Conservation (phyloP, 1,284 basidiomycete genomes). For the Cryptococcus wingfieldii region DNA sequence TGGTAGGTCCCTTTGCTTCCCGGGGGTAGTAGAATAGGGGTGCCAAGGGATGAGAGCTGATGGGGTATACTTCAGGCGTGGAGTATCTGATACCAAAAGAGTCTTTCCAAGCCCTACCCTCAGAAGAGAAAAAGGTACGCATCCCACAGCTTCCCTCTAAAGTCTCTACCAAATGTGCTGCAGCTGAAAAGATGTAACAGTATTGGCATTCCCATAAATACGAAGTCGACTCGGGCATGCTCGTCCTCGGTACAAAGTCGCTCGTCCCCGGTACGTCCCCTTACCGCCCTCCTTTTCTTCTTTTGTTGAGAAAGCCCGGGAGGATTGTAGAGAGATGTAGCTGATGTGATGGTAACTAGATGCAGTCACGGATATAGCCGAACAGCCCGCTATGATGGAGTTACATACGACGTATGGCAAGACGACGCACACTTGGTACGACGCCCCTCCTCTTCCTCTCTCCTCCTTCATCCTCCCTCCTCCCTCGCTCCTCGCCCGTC, state of each 20-base stretch:
- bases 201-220: conserved; percentile 48
- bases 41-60: too few species aligned
- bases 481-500: background rate
- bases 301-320: background rate
- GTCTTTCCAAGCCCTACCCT: conserved; percentile 36
- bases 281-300: background rate
- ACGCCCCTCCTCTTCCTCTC: too few species aligned
- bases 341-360: conserved; percentile 1
- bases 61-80: conserved; percentile 23
- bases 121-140: conserved; percentile 40
- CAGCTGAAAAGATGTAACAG: conserved; percentile 3
- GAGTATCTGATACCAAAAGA: conserved; percentile 49
- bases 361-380: conserved; percentile 45
- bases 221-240: conserved; percentile 52
- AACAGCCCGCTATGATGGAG: conserved; percentile 54
- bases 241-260: conserved; percentile 51
- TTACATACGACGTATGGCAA: conserved; percentile 57
- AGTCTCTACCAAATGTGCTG: background rate
- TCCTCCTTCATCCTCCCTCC: background rate
- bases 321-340: too few species aligned
- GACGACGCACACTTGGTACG: conserved; percentile 55
- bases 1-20: conserved; percentile 12
- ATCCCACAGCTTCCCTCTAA: background rate
- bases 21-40: too few species aligned
- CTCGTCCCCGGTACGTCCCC: conserved; percentile 49